phyloP scores from a whole-genome alignment of 2,329 filamentous ascomycete species.

The Dothistroma pini region DNA sequence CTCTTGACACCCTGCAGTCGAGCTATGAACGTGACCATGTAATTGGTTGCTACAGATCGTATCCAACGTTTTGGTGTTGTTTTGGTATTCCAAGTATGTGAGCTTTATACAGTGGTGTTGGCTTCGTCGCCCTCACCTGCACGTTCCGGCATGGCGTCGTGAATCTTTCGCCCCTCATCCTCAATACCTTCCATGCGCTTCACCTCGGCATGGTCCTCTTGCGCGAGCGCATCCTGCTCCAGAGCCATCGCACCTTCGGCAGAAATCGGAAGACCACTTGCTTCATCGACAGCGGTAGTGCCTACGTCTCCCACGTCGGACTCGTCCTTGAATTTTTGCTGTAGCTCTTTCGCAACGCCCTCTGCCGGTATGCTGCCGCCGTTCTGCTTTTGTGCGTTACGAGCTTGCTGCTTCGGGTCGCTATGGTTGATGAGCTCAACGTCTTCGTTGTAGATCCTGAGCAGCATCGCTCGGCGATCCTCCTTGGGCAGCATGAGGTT shows the following conservation, averaged over 20 bases:
- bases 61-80: neutral
- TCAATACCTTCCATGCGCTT: conserved; percentile 42
- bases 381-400: conserved; percentile 5
- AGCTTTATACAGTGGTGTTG: conserved; percentile 45
- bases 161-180: conserved; percentile 33
- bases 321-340: conserved; percentile 13
- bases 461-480: conserved; percentile 83
- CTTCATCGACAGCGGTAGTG: conserved; percentile 10
- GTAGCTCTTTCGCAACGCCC: conserved; percentile 18
- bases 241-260: conserved; percentile 26
- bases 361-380: conserved; percentile 19
- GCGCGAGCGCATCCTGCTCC: conserved; percentile 39
- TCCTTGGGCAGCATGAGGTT: conserved; percentile 99
- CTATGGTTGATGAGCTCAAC: conserved; percentile 72
- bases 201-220: conserved; percentile 39
- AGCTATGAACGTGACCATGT: neutral
- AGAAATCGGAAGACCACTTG: conserved; percentile 9
- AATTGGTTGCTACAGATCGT: neutral
- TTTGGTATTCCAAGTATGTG: neutral
- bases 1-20: neutral
- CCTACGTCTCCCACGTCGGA: conserved; percentile 14
- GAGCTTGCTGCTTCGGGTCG: conserved; percentile 25
- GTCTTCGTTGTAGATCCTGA: conserved; percentile 86
- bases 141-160: conserved; percentile 44
- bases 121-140: conserved; percentile 45